Evolutionary conservation across 148 eudicot species (phyloP).

Genomic region (Rhododendron ferrugineum): DNA sequence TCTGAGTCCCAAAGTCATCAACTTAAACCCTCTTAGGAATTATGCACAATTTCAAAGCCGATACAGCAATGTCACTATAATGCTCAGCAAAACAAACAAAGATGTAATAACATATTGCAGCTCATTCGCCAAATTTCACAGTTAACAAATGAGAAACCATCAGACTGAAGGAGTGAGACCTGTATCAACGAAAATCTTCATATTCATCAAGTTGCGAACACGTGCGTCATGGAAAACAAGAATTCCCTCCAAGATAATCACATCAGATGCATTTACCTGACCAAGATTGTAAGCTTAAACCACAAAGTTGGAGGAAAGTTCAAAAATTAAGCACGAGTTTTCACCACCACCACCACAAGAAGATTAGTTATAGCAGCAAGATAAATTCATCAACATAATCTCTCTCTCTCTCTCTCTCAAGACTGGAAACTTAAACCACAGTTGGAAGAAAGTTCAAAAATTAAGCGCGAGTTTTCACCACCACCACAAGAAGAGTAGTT

Average conservation of each 20-base stretch:
- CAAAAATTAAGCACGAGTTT: background rate
- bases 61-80: background rate
- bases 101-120: background rate
- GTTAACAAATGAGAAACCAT: background rate
- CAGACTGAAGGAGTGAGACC: slow-evolving; percentile 35
- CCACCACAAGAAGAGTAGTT: background rate
- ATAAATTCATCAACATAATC: background rate
- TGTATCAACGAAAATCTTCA: slow-evolving; percentile 95
- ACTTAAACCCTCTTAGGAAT: background rate
- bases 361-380: background rate
- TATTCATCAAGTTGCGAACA: slow-evolving; percentile 81
- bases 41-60: background rate
- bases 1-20: background rate
- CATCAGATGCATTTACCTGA: slow-evolving; percentile 95
- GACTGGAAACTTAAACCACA: background rate
- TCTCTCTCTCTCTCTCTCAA: background rate
- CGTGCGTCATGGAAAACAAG: slow-evolving; percentile 88
- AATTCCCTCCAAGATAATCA: slow-evolving; percentile 29
- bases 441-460: background rate
- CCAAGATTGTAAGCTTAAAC: background rate
- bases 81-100: background rate
- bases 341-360: background rate
- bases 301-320: background rate
- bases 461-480: background rate
- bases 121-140: background rate